Base-by-base conservation (phyloP, 768 basidiomycete genomes). In the Lactifluus pinguis region DNA sequence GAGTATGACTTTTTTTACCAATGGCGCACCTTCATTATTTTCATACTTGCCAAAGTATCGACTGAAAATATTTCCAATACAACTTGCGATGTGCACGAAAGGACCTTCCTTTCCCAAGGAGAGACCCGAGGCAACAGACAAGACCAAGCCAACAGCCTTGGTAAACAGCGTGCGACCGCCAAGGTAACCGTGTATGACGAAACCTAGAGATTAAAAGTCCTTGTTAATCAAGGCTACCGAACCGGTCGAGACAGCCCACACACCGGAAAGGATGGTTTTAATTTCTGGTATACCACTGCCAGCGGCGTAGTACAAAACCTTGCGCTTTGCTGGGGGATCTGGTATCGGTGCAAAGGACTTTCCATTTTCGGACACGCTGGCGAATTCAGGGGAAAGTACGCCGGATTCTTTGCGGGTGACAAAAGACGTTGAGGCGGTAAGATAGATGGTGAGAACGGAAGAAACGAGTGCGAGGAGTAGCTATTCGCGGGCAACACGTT, bases 211-310 rank as follows among this genome's bases (percentile, higher is more conserved):
- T 19, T 10, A 5, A 70, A 67, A 5, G 55, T 60, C 3, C 54
- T 25, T 25, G 51, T 39, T 52, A 63, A 36, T 50, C 32, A 59
- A 59, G 41, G 44, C 21, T 4, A 6, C 51, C 32, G 32, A 5
- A 21, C 6, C 14, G 3, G n/a, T 44, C 25, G 55, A 44, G 56
- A 53, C 13, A 11, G 29, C 38, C 36, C 41, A 59, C 74, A 47
- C 66, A 85, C 90, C 92, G 53, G 89, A 91, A 48, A 95, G 78
- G 59, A 95, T 93, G 0, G 90, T 91, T 72, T 99, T 99, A 71
- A 99, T 87, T 72, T 99, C 95, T 0, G 95, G 94, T 58, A 98
- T 95, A 51, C 97, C 97, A 68, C 88, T 91, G 19, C 97, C 97
- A 19, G 93, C 92, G 10, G 97, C 92, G 87, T 90, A 97, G 75